These are phyloP conservation scores for Picea engelmannii DNA, from an alignment of 83 land plant species.

Conservation along the genomic window DNA sequence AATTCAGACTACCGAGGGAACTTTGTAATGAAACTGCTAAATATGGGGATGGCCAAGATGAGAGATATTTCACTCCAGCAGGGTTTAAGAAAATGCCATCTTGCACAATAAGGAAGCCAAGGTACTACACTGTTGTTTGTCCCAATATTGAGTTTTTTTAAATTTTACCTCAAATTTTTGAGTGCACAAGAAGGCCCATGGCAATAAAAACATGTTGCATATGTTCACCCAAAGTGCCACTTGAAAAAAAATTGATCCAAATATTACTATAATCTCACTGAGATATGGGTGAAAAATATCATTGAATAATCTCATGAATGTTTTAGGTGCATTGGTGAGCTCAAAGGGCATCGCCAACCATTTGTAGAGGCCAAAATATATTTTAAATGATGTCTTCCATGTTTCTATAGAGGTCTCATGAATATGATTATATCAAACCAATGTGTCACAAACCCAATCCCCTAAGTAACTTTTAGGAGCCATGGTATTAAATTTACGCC, in stretches of 20 bases:
- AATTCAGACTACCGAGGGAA: too few species aligned
- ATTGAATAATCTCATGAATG: background rate
- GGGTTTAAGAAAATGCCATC: too few species aligned
- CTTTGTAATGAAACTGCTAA: rapidly evolving
- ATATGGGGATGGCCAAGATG: too few species aligned
- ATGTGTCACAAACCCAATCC: too few species aligned
- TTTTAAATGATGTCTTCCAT: background rate
- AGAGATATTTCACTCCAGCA: too few species aligned
- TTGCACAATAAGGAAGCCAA: background rate
- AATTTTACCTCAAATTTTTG: background rate
- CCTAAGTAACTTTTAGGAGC: too few species aligned
- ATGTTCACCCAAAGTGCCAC: background rate
- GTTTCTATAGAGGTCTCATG: too few species aligned
- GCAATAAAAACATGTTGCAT: background rate
- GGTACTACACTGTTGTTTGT: background rate
- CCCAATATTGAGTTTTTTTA: background rate
- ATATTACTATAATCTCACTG: background rate
- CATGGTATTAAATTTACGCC: too few species aligned
- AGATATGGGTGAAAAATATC: too few species aligned
- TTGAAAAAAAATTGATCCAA: background rate
- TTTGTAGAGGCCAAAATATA: background rate
- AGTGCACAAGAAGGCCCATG: background rate
- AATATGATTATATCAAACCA: too few species aligned
- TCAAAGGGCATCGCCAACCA: background rate
- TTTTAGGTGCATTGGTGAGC: background rate